Percentiles rank a stretch among this genome's conserved stretches.
Conservation (phyloP, 2,329 filamentous ascomycete genomes). For the Penicillium sp. region DNA sequence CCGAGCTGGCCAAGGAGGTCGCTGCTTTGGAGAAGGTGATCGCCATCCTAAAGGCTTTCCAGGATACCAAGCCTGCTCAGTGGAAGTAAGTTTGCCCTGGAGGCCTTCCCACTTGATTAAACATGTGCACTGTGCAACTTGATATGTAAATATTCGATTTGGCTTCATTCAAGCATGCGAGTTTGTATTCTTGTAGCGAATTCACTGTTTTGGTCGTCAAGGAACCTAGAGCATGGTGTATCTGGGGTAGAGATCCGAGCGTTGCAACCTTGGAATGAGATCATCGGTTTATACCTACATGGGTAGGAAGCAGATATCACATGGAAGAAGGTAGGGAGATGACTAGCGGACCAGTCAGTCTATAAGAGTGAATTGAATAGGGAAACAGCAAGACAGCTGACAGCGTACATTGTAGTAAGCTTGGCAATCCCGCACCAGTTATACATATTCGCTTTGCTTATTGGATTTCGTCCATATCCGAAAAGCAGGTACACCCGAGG, state of each 20-base stretch:
- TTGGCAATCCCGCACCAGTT: neutral
- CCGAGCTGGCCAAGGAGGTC: conserved; percentile 69
- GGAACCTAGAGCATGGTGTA: neutral
- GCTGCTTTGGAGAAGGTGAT: conserved; percentile 74
- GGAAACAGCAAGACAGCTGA: neutral
- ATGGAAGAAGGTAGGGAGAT: neutral
- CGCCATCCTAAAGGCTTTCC: conserved; percentile 67
- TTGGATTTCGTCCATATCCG: neutral
- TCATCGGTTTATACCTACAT: too few species aligned
- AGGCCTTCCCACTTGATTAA: conserved; percentile 6
- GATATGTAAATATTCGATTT: conserved; percentile 26
- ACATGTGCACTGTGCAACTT: conserved; percentile 10
- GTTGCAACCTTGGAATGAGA: neutral
- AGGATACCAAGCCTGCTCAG: conserved; percentile 53
- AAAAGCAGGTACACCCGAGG: neutral
- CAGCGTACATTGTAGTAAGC: neutral
- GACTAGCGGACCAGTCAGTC: neutral
- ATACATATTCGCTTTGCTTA: neutral
- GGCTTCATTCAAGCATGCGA: conserved; percentile 16
- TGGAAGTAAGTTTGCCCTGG: conserved; percentile 32
- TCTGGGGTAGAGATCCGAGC: neutral
- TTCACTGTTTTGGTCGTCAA: conserved; percentile 1
- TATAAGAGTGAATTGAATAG: neutral
- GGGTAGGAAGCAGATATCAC: neutral
- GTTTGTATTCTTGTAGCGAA: conserved; percentile 19